Conservation (phyloP, 306 rosid species). For the Boehmeria nivea region DNA sequence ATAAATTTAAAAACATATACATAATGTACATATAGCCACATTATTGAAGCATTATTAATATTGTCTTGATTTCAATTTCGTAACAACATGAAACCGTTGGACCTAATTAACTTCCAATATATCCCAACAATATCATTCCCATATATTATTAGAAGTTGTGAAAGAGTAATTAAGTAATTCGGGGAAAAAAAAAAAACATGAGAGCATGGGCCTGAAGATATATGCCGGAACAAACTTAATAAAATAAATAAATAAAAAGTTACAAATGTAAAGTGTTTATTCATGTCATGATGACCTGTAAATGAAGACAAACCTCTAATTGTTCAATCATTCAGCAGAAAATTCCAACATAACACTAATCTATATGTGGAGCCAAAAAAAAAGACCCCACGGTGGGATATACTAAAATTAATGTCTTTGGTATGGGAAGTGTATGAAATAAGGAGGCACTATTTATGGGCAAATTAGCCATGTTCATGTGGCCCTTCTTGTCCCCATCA, state of each 20-base stretch:
- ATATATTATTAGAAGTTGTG: constrained; percentile 1
- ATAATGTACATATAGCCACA: background rate
- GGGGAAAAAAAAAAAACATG: background rate
- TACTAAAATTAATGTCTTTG: too few species aligned
- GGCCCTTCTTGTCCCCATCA: constrained; percentile 61
- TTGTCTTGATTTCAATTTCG: background rate
- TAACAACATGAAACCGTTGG: constrained; percentile 1
- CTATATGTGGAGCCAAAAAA: constrained; percentile 27
- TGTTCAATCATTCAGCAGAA: constrained; percentile 48
- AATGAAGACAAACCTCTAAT: constrained; percentile 51
- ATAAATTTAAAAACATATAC: background rate
- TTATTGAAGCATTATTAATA: background rate
- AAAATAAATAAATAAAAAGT: background rate
- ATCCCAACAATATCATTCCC: background rate
- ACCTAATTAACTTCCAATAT: constrained; percentile 5
- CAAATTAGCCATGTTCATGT: constrained; percentile 47
- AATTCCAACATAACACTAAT: constrained; percentile 26
- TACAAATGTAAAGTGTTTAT: too few species aligned
- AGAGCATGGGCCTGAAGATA: constrained; percentile 12
- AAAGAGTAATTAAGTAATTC: background rate
- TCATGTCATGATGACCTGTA: constrained; percentile 14
- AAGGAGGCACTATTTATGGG: constrained; percentile 31
- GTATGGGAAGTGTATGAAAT: constrained; percentile 21
- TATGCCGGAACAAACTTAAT: background rate
- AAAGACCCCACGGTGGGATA: constrained; percentile 31